A percentile compares a stretch with the other conserved stretches of the same genome.
These are phyloP conservation scores for Knoxia roxburghii DNA, from an alignment of 257 asterid genomes.

Conservation along the genomic window DNA sequence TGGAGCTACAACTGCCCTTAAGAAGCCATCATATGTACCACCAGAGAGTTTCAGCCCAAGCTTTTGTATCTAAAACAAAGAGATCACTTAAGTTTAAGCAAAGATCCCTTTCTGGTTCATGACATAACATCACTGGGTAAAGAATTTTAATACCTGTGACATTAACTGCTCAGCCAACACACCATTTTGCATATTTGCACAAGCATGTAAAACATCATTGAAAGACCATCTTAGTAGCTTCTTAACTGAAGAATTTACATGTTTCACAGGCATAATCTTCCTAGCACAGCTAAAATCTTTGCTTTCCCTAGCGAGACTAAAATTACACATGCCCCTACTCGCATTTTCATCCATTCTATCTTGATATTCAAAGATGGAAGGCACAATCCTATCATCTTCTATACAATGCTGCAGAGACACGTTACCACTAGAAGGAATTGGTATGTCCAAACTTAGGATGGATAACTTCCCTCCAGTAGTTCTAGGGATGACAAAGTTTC, in stretches of 20 bases:
- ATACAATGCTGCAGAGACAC: conserved; percentile 23
- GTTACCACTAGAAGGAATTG: conserved; percentile 44
- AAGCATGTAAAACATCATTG: conserved; percentile 58
- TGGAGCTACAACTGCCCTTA: conserved; percentile 50
- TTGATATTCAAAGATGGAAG: conserved; percentile 22
- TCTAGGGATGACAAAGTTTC: conserved; percentile 28
- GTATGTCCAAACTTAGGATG: conserved; percentile 51
- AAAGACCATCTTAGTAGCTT: conserved; percentile 60
- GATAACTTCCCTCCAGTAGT: conserved; percentile 47
- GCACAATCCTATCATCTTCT: conserved; percentile 15
- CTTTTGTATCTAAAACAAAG: conserved; percentile 58
- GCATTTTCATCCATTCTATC: conserved; percentile 18
- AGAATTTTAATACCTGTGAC: conserved; percentile 49
- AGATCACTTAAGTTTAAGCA: conserved; percentile 20
- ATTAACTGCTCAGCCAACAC: conserved; percentile 62
- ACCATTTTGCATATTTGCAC: conserved; percentile 47
- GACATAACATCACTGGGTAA: background rate
- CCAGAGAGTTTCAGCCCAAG: conserved; percentile 73
- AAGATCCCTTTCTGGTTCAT: background rate
- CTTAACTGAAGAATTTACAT: conserved; percentile 33
- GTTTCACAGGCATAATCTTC: conserved; percentile 28
- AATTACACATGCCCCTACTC: conserved; percentile 12
- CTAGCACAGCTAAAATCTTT: conserved; percentile 15
- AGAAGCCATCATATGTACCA: conserved; percentile 54
- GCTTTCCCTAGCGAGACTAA: conserved; percentile 22